Base-by-base conservation (phyloP, 257 asterid genomes). In the Ocimum tenuiflorum region DNA sequence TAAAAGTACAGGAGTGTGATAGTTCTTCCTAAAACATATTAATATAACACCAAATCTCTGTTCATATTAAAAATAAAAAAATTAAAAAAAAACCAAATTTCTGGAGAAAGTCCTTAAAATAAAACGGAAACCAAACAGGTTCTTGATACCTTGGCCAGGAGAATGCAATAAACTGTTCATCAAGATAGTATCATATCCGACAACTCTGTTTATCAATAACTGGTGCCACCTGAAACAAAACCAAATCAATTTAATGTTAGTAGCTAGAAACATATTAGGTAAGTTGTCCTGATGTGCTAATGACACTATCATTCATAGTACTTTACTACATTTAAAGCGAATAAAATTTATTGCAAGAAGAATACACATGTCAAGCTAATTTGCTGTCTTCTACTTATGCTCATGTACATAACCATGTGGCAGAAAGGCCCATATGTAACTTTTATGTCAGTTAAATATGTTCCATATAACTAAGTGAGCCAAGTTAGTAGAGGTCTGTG, bases 111-210 rank as follows among this genome's bases (percentile, higher is more conserved):
- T 13, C 7, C 31, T 15, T 58, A 51, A 46, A n/a, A 54, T 50
- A 36, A 60, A 60, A 43, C 31, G 50, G 56, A 73, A 42, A 41
- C 39, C 54, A 53, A 29, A 60, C 60, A 68, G 68, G 38, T 65
- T 75, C 67, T 74, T 52, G 59, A 22, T 84, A 94, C 99, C 99
- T 80, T 84, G 87, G 39, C 97, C 97, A 36, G 96, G 95, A 78
- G 88, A 83, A 82, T 80, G 68, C 88, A 94, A 74, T 84, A 94
- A 79, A 81, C 97, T 94, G 76, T 94, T 94, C 95, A 90, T 94
- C 81, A 94, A 71, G 70, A 94, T 94, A 59, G 99, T 94, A 79
- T 94, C 99, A 67, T 94, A 94, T 57, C 99, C 99, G 24, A 94
- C 99, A 64, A 94, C 82, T 77, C 94, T 84, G 85, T 94, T 94